Evolutionary conservation across 176 grass and related monocot species (phyloP), one percentile per base, ranked within the genome.

Genomic region (Chrysopogon serrulatus): DNA sequence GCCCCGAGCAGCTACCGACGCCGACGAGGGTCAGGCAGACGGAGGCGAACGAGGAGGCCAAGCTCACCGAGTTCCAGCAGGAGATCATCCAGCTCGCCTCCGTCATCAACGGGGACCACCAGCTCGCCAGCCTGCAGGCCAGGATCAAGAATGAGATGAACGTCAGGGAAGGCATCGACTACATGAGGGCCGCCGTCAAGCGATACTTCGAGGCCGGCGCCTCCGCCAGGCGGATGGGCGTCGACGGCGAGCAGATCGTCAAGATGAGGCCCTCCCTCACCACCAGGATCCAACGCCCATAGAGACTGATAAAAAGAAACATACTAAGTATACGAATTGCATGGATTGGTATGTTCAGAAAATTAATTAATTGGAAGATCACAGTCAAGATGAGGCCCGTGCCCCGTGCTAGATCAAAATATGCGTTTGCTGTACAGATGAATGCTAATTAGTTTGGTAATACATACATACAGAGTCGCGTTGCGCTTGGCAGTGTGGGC

Each of bases 211-310:
- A 96, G 87, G 93, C 96, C 2, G 91, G 96, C 80, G 77, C 65
- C 36, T 85, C 73, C 1, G 93, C 96, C 18, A 92, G 86, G 86
- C 81, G 57, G 68, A 94, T 97, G 96, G 96, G 91, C 33, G 89
- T 94, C 14, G 67, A 92, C 59, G 87, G 86, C 5, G 96, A 96
- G 43, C 93, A 96, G 68, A 96, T 99, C 26, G 93, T 99, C 81
- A 82, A 95, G 86, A 99, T 99, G 96, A 95, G 96, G 81, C 96
- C 96, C 0, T 99, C 96, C 1, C 87, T 99, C 35, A 99, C 93
- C 24, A 94, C 93, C 68, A 80, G 93, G 79, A 80, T 63, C 0
- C 35, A 57, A 41, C 64, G 70, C 33, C 91, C 96, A 19, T 98
- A 88, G 86, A 34, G 7, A 23, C 2, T 19, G 17, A 18, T 18